phyloP scores from a whole-genome alignment of 2,329 filamentous ascomycete genomes.

The Ceratocystiopsis sp. region DNA sequence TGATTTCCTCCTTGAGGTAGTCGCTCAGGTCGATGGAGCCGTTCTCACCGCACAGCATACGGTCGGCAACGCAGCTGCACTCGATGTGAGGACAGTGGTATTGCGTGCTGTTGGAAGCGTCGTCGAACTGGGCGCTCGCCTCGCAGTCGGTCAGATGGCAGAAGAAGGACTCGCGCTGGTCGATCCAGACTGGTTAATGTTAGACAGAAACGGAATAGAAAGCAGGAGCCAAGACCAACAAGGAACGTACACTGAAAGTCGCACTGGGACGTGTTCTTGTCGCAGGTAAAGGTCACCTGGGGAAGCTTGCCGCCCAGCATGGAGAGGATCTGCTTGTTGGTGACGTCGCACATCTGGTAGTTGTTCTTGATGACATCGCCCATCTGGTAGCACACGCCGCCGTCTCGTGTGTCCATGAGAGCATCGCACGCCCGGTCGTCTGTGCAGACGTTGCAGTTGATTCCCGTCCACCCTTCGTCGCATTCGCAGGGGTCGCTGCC shows the following conservation, averaged over 20 bases:
- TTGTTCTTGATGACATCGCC: conserved; percentile 86
- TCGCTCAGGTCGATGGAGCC: conserved; percentile 86
- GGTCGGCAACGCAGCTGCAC: conserved; percentile 75
- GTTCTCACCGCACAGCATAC: conserved; percentile 85
- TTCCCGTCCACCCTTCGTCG: conserved; percentile 84
- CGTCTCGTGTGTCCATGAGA: conserved; percentile 67
- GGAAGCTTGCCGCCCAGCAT: conserved; percentile 72
- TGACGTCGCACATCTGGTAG: conserved; percentile 95
- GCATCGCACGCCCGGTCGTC: conserved; percentile 70
- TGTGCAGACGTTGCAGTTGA: conserved; percentile 95
- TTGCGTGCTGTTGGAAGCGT: conserved; percentile 59
- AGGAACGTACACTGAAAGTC: conserved; percentile 73
- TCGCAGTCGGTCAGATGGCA: conserved; percentile 72
- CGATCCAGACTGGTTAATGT: conserved; percentile 66
- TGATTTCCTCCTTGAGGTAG: conserved; percentile 67
- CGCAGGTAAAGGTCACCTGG: conserved; percentile 88
- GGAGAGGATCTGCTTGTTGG: conserved; percentile 82
- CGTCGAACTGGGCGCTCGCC: conserved; percentile 51
- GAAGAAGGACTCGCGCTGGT: conserved; percentile 87
- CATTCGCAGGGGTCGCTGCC: conserved; percentile 54
- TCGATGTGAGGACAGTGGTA: conserved; percentile 75
- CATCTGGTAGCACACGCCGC: conserved; percentile 80
- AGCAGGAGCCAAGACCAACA: background rate
- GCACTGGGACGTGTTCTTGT: conserved; percentile 56
- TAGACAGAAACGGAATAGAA: background rate